A percentile compares a stretch with the other conserved stretches of the same genome.
Evolutionary conservation across 2,329 filamentous ascomycete species (phyloP).

Genomic region (Dichotomopilus funicola): DNA sequence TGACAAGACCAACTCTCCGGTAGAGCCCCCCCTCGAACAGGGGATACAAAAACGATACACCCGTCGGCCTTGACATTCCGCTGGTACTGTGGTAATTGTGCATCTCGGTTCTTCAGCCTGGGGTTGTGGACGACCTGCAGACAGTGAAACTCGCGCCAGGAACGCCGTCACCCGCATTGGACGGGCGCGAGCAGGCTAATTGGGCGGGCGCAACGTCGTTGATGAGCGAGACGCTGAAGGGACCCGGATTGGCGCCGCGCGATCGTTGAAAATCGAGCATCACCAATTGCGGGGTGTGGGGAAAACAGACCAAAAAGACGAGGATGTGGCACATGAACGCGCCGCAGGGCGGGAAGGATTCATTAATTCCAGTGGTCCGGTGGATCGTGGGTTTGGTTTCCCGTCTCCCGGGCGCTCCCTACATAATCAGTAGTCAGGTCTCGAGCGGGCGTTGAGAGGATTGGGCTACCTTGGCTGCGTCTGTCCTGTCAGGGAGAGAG

Average conservation of each 20-base stretch:
- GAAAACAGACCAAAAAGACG: not conserved
- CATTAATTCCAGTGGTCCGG: not conserved
- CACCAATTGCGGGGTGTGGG: slow-evolving; percentile 13
- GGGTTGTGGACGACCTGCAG: slow-evolving; percentile 10
- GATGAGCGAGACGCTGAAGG: not conserved
- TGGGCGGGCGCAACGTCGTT: not conserved
- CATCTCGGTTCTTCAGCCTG: slow-evolving; percentile 14
- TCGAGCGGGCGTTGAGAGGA: no score
- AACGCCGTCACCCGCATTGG: not conserved
- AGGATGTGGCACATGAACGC: not conserved
- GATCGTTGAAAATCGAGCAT: not conserved
- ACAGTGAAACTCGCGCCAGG: not conserved
- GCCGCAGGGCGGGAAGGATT: slow-evolving; percentile 7
- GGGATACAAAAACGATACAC: no score
- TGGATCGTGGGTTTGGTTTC: not conserved
- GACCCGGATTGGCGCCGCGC: not conserved
- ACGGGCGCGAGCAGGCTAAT: not conserved
- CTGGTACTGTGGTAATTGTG: not conserved
- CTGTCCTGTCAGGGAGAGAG: no score
- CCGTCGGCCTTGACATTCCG: no score
- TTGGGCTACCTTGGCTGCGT: no score
- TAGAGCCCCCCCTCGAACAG: no score
- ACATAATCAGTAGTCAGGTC: no score
- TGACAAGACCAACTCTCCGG: no score
- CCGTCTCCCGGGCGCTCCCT: no score